phyloP scores from a whole-genome alignment of 139 green algal species.

The Zygnema cylindricum region DNA sequence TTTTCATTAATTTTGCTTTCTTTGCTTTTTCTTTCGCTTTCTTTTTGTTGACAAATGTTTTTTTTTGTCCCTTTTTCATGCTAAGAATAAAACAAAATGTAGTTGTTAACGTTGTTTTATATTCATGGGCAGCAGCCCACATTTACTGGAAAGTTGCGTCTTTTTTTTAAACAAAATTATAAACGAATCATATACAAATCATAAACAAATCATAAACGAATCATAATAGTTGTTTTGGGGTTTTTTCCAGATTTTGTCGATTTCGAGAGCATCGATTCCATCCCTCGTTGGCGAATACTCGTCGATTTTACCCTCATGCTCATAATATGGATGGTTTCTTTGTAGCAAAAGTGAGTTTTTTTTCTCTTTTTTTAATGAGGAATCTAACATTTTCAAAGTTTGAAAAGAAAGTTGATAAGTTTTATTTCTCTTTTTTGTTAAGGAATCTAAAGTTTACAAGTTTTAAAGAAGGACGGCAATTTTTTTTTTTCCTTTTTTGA shows the following conservation, averaged over 20 bases:
- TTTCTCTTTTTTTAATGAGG: neutral
- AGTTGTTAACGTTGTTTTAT: too few species aligned
- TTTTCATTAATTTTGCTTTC: too few species aligned
- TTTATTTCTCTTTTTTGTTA: neutral
- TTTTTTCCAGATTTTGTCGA: constrained; percentile 70
- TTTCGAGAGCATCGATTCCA: constrained; percentile 96
- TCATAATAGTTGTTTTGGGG: too few species aligned
- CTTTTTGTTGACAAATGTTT: too few species aligned
- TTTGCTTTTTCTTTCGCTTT: too few species aligned
- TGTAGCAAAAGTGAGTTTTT: constrained; percentile 80
- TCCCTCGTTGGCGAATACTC: constrained; percentile 80
- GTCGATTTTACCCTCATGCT: constrained; percentile 96
- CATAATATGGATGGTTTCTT: constrained; percentile 99
- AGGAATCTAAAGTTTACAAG: neutral
- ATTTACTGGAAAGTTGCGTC: too few species aligned
- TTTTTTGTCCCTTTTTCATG: too few species aligned
- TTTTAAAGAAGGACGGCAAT: neutral
- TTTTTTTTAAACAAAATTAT: too few species aligned
- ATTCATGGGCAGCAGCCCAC: too few species aligned
- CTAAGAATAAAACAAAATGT: too few species aligned
- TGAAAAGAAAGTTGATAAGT: neutral
- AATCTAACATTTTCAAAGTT: neutral
- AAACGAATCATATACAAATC: too few species aligned
- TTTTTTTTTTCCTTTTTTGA: neutral
- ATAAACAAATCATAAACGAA: too few species aligned